These are phyloP conservation scores for Xylaria bambusicola DNA, from an alignment of 495 filamentous ascomycete genomes.

Conservation along the genomic window DNA sequence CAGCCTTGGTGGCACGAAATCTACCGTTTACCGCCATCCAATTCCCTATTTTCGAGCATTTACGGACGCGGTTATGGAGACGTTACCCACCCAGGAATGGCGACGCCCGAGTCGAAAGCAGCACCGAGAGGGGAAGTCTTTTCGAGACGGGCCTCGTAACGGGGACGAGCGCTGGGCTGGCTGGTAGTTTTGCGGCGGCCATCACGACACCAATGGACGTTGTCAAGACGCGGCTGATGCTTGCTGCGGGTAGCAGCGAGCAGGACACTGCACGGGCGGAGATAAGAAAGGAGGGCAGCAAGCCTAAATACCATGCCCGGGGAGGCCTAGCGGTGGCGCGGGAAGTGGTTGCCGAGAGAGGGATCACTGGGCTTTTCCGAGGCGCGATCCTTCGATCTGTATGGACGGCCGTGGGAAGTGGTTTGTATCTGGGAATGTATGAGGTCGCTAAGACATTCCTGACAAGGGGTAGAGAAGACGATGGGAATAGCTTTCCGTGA, in stretches of 20 bases:
- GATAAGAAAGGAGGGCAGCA: slow-evolving; percentile 30
- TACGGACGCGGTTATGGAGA: slow-evolving; percentile 48
- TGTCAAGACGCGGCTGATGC: slow-evolving; percentile 78
- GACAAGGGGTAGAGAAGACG: slow-evolving; percentile 44
- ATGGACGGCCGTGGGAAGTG: slow-evolving; percentile 80
- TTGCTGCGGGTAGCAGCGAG: slow-evolving; percentile 43
- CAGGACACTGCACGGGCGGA: slow-evolving; percentile 24
- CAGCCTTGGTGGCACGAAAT: slow-evolving; percentile 75
- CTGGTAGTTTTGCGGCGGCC: slow-evolving; percentile 69
- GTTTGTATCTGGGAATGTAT: slow-evolving; percentile 84
- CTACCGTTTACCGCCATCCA: slow-evolving; percentile 85
- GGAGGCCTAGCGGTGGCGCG: slow-evolving; percentile 59
- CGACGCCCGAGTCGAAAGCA: neutral
- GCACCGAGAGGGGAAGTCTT: slow-evolving; percentile 35
- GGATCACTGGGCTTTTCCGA: slow-evolving; percentile 71
- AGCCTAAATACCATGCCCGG: slow-evolving; percentile 17
- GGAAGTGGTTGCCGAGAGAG: slow-evolving; percentile 63
- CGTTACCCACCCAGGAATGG: slow-evolving; percentile 24
- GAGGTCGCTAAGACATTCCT: slow-evolving; percentile 76
- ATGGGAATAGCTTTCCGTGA: slow-evolving; percentile 6
- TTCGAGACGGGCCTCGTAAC: slow-evolving; percentile 68
- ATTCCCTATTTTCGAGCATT: slow-evolving; percentile 80
- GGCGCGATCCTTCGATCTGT: slow-evolving; percentile 73
- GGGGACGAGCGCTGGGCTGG: slow-evolving; percentile 65
- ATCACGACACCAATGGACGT: slow-evolving; percentile 83